Evolutionary conservation across 805 yeast genomes (phyloP).

Genomic region (Candida coquimbonensis): DNA sequence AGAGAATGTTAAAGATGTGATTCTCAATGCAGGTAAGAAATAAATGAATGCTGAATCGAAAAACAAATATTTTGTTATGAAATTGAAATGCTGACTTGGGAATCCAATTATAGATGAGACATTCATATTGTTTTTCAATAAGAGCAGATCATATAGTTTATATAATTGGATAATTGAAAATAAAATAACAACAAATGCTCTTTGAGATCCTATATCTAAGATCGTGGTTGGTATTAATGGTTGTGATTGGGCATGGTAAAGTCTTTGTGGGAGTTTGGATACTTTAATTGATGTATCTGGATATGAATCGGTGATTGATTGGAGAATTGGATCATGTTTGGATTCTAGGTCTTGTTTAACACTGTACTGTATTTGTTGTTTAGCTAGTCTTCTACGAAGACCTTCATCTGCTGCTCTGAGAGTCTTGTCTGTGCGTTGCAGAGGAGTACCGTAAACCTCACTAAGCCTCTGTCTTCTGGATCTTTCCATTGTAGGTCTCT

Average conservation of each 20-base stretch:
- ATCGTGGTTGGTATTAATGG: slow-evolving; percentile 57
- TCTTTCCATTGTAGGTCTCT: slow-evolving; percentile 19
- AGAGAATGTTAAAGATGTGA: slow-evolving; percentile 67
- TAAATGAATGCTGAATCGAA: slow-evolving; percentile 68
- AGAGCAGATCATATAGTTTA: slow-evolving; percentile 67
- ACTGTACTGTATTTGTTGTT: slow-evolving; percentile 11
- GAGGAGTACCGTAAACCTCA: slow-evolving; percentile 20
- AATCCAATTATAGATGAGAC: slow-evolving; percentile 28
- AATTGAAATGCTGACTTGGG: slow-evolving; percentile 45
- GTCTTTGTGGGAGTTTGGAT: slow-evolving; percentile 4
- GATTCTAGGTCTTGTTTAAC: slow-evolving; percentile 1
- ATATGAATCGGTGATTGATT: neutral
- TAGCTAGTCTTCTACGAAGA: slow-evolving; percentile 6
- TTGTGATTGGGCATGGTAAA: slow-evolving; percentile 4
- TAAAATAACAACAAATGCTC: slow-evolving; percentile 56
- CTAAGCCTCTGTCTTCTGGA: slow-evolving; percentile 25
- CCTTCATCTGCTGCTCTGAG: slow-evolving; percentile 8
- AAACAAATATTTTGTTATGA: slow-evolving; percentile 62
- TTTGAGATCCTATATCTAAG: slow-evolving; percentile 71
- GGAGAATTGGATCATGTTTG: neutral
- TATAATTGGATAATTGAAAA: slow-evolving; percentile 78
- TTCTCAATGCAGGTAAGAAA: slow-evolving; percentile 63
- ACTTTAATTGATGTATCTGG: slow-evolving; percentile 2
- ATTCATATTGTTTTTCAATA: slow-evolving; percentile 42
- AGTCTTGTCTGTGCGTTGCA: slow-evolving; percentile 4